Evolutionary conservation across 2,329 filamentous ascomycete genomes (phyloP).

Genomic region (Pseudohalonectria lignicola): DNA sequence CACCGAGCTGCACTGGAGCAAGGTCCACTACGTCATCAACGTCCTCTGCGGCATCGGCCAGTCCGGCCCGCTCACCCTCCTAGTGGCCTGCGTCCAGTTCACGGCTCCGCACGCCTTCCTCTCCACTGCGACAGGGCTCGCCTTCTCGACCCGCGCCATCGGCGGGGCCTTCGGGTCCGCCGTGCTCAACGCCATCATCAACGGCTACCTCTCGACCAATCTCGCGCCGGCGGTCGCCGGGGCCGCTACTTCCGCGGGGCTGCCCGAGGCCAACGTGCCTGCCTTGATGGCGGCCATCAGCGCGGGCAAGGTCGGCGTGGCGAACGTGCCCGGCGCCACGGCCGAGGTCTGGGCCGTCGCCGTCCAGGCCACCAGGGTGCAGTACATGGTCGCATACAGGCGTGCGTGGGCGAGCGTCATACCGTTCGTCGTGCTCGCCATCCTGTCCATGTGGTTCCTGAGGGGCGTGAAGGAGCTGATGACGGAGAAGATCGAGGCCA

Average conservation of each 20-base stretch:
- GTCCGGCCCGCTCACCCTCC: conserved; percentile 34
- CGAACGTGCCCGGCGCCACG: conserved; percentile 24
- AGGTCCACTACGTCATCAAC: conserved; percentile 33
- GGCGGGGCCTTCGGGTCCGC: conserved; percentile 42
- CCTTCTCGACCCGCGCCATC: conserved; percentile 39
- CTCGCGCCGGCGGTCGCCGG: conserved; percentile 25
- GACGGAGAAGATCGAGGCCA: conserved; percentile 42
- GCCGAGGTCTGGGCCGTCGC: conserved; percentile 24
- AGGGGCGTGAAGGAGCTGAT: conserved; percentile 38
- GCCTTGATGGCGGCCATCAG: conserved; percentile 26
- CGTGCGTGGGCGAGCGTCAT: conserved; percentile 38
- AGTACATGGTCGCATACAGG: conserved; percentile 35
- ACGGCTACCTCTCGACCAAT: conserved; percentile 27
- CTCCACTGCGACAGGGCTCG: conserved; percentile 40
- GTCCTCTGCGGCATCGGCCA: conserved; percentile 36
- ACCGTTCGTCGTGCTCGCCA: conserved; percentile 37
- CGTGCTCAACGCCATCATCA: conserved; percentile 39
- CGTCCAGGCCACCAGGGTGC: conserved; percentile 25
- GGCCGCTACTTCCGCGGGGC: conserved; percentile 29
- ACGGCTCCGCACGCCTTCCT: conserved; percentile 40
- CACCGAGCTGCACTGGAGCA: conserved; percentile 30
- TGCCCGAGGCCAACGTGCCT: conserved; percentile 23
- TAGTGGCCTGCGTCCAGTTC: conserved; percentile 39
- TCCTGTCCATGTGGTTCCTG: conserved; percentile 29
- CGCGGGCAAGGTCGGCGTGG: conserved; percentile 16